Evolutionary conservation across 1,139 yeast species (phyloP).

Genomic region (Magnusiomyces paraingens): DNA sequence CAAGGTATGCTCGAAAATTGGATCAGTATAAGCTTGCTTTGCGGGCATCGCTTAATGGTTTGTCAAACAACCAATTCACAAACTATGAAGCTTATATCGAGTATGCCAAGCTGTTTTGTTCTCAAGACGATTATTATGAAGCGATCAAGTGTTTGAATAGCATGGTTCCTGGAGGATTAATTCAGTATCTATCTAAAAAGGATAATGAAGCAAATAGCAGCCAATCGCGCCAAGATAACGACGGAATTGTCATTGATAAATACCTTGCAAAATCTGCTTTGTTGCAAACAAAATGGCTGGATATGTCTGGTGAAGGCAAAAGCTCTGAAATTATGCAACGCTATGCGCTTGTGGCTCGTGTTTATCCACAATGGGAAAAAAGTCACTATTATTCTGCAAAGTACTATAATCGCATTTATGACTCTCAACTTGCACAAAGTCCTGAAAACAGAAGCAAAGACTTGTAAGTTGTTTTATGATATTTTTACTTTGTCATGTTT

Average conservation of each 20-base stretch:
- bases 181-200: constrained; percentile 16
- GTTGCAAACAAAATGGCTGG: constrained; percentile 85
- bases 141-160: constrained; percentile 65
- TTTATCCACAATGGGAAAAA: constrained; percentile 66
- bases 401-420: constrained; percentile 71
- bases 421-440: constrained; percentile 45
- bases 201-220: background rate
- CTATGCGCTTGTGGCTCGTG: constrained; percentile 52
- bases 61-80: constrained; percentile 35
- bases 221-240: background rate
- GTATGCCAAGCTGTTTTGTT: constrained; percentile 83
- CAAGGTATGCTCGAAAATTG: constrained; percentile 62
- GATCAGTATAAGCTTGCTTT: constrained; percentile 71
- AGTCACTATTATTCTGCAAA: constrained; percentile 77
- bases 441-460: constrained; percentile 30
- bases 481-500: background rate
- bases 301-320: constrained; percentile 76
- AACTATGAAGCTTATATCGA: constrained; percentile 59
- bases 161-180: constrained; percentile 31
- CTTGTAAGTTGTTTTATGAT: too few species aligned
- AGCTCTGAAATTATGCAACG: constrained; percentile 67
- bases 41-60: constrained; percentile 62
- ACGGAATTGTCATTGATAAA: constrained; percentile 14
- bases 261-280: constrained; percentile 40
- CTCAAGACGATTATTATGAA: constrained; percentile 79